Percentiles rank a stretch among this genome's conserved stretches.
phyloP scores from a whole-genome alignment of 2,329 filamentous ascomycete species.

The Fusarium sp. region DNA sequence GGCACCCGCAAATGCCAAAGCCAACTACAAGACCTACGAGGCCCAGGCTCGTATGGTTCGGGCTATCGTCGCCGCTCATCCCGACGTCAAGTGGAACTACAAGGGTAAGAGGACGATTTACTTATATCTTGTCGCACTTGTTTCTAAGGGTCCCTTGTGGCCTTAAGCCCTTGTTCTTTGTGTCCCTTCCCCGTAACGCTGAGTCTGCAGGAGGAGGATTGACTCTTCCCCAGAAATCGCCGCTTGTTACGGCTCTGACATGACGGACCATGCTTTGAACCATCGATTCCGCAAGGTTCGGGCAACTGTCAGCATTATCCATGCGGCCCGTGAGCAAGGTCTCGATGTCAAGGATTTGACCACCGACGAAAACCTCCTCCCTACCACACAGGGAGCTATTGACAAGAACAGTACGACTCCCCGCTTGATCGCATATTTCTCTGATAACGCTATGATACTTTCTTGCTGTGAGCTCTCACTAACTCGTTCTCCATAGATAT shows the following conservation, averaged over 20 bases:
- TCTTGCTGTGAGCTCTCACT: neutral
- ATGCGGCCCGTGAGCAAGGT: constrained; percentile 47
- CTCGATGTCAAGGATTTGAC: constrained; percentile 56
- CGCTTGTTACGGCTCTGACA: constrained; percentile 60
- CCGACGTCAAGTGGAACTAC: constrained; percentile 66
- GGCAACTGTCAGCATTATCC: constrained; percentile 53
- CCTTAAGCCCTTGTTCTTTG: neutral
- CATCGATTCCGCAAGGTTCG: constrained; percentile 62
- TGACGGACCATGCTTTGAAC: constrained; percentile 58
- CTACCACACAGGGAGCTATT: constrained; percentile 51
- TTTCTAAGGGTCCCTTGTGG: neutral
- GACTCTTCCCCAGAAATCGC: constrained; percentile 56
- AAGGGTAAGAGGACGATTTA: constrained; percentile 59
- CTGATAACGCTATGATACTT: neutral
- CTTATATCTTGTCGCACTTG: neutral
- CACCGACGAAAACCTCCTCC: constrained; percentile 48
- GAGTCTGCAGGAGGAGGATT: constrained; percentile 43
- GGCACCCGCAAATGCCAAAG: constrained; percentile 54
- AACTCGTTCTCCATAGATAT: constrained; percentile 57
- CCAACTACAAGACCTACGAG: constrained; percentile 70
- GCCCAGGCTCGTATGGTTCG: constrained; percentile 68
- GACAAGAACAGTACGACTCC: constrained; percentile 53
- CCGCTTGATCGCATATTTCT: neutral
- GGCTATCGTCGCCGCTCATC: constrained; percentile 68
- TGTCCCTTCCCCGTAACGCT: neutral